Conservation (phyloP, 768 basidiomycete species). For the Boletales sp. region DNA sequence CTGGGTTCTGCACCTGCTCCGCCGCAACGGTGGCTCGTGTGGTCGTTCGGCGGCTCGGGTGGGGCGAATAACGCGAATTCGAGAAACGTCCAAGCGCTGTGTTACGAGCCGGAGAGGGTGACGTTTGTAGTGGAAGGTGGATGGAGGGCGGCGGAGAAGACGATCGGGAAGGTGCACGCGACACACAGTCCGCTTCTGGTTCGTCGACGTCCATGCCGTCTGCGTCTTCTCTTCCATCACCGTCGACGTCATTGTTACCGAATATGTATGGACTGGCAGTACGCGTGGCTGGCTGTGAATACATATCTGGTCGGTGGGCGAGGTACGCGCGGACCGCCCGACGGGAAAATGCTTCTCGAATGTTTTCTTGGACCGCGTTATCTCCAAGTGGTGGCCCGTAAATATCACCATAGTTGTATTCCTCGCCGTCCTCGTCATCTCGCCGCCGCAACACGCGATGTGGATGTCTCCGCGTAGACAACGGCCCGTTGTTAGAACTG, state of each 20-base stretch:
- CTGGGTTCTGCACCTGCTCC: slow-evolving; percentile 17
- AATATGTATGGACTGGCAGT: slow-evolving; percentile 10
- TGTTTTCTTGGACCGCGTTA: slow-evolving; percentile 50
- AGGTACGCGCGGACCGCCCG: slow-evolving; percentile 43
- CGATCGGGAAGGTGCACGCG: slow-evolving; percentile 44
- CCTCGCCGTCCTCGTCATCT: slow-evolving; percentile 29
- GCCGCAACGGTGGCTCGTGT: slow-evolving; percentile 6
- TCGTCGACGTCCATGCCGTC: slow-evolving; percentile 51
- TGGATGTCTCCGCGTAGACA: slow-evolving; percentile 19
- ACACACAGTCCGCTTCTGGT: slow-evolving; percentile 52
- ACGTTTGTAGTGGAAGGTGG: slow-evolving; percentile 27
- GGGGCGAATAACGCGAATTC: slow-evolving; percentile 18
- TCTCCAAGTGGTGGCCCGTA: slow-evolving; percentile 59
- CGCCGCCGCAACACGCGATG: slow-evolving; percentile 19
- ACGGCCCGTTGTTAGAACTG: slow-evolving; percentile 7
- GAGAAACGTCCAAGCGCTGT: slow-evolving; percentile 16
- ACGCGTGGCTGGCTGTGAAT: slow-evolving; percentile 18
- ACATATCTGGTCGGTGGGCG: slow-evolving; percentile 19
- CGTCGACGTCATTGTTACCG: slow-evolving; percentile 20
- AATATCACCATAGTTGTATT: slow-evolving; percentile 41
- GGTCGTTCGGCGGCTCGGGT: slow-evolving; percentile 14
- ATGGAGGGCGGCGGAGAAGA: slow-evolving; percentile 45
- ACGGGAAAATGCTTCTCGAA: slow-evolving; percentile 50
- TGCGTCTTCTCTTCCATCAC: slow-evolving; percentile 32
- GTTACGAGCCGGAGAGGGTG: slow-evolving; percentile 20